These are phyloP conservation scores for Agastache rugosa DNA, from an alignment of 257 asterid genomes.

Conservation along the genomic window DNA sequence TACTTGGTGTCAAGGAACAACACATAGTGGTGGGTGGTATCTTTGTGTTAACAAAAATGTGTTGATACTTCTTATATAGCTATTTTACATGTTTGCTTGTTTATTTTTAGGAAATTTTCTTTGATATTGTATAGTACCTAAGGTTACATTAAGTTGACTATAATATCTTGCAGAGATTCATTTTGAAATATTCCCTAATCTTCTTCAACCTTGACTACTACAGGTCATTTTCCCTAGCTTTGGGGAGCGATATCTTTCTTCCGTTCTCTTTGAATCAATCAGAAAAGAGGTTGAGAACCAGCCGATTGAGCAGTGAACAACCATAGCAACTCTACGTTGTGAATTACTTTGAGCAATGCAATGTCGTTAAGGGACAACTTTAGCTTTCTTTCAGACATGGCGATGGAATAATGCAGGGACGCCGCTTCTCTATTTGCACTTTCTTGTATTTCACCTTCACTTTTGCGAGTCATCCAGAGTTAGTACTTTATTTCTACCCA, in stretches of 20 bases:
- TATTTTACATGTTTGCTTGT: background rate
- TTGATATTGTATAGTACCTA: background rate
- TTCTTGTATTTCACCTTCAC: background rate
- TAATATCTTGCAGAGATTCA: background rate
- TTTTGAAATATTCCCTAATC: background rate
- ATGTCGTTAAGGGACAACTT: background rate
- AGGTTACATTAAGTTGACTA: background rate
- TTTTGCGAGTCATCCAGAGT: slow-evolving; percentile 9
- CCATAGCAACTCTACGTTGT: background rate
- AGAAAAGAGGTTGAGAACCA: slow-evolving; percentile 80
- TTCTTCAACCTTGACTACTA: background rate
- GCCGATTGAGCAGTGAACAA: slow-evolving; percentile 68
- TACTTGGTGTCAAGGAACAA: background rate
- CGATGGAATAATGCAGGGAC: slow-evolving; percentile 27
- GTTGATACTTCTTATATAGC: background rate
- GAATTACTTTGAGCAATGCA: background rate
- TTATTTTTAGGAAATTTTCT: background rate
- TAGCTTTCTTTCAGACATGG: slow-evolving; percentile 10
- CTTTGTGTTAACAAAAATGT: background rate
- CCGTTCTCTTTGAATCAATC: slow-evolving; percentile 79
- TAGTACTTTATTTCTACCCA: background rate
- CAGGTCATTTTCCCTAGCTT: slow-evolving; percentile 90
- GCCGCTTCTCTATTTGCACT: background rate
- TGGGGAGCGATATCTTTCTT: slow-evolving; percentile 91
- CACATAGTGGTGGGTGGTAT: background rate